Percentiles rank a stretch among this genome's conserved stretches.
These are phyloP conservation scores for Penicillium robsamsonii DNA, from an alignment of 495 filamentous ascomycete species.

Conservation along the genomic window DNA sequence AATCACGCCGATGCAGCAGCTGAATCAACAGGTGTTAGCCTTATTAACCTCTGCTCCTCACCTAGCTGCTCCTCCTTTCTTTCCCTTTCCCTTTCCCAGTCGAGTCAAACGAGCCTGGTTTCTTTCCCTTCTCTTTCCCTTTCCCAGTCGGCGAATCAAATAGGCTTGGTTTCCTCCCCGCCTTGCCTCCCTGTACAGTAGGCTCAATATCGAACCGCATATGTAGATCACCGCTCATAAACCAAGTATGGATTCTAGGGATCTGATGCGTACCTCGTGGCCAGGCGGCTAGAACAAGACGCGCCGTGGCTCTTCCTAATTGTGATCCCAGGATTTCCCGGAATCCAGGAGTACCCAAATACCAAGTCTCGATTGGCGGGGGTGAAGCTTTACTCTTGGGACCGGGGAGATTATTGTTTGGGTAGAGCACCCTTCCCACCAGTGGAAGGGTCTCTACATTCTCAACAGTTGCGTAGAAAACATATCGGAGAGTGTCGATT, in stretches of 20 bases:
- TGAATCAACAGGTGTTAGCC: too few relatives aligned
- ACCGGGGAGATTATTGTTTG: not conserved
- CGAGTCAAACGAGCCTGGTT: too few relatives aligned
- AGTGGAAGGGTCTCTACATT: not conserved
- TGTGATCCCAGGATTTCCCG: not conserved
- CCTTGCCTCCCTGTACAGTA: not conserved
- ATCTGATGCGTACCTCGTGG: not conserved
- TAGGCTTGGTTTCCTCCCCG: too few relatives aligned
- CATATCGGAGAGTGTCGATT: not conserved
- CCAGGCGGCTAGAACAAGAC: constrained; percentile 1
- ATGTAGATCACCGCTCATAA: not conserved
- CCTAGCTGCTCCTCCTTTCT: too few relatives aligned
- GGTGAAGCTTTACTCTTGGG: fast-evolving
- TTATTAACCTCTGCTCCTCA: too few relatives aligned
- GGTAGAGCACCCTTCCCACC: not conserved
- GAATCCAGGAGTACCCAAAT: fast-evolving
- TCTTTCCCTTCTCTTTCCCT: too few relatives aligned
- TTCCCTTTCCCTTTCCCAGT: too few relatives aligned
- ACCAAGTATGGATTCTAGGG: not conserved
- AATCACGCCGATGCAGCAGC: too few relatives aligned
- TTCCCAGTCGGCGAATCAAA: too few relatives aligned
- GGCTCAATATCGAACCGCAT: constrained; percentile 4
- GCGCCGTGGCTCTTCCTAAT: not conserved
- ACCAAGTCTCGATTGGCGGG: not conserved
- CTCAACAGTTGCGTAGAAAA: not conserved